Evolutionary conservation across 495 filamentous ascomycete genomes (phyloP), one percentile per base, ranked within the genome.

Genomic region (Aspergillus incahuasiensis): DNA sequence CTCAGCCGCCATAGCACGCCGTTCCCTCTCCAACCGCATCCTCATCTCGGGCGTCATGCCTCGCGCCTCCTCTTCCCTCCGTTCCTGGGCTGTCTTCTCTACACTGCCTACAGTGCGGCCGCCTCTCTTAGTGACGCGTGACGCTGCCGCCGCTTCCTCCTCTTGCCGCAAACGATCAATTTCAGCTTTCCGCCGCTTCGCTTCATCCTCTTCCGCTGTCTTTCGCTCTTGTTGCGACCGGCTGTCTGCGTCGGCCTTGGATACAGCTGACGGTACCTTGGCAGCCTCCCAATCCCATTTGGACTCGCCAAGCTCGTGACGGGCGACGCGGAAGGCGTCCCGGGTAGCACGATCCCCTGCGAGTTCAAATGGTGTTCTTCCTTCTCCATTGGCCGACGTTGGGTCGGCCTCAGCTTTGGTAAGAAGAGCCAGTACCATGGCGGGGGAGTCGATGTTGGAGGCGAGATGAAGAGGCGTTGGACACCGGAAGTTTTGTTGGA

Each of bases 291-390:
- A 98, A 67, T 91, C 79, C 88, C 88, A 96, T 51, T 67, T 70
- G 0, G 62, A 60, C 63, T 94, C 91, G 2, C 91, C 92, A 1
- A 97, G 75, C 62, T 92, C 87, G 43, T 79, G 76, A 8, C 94
- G 85, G 0, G 91, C 90, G 20, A 97, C 79, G 3, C 95, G 87
- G 75, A 98, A 98, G 5, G 91, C 89, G 63, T 97, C 92, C 1
- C 94, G 82, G 0, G 91, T 96, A 3, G 86, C 73, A 1, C 92
- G 82, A 66, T 97, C 90, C 28, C 95, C 90, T 9, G 89, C 82
- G 5, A 97, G 80, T 39, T 95, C 90, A 66, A 95, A 97, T 0
- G 94, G 70, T 0, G 90, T 86, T 63, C 85, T 87, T 18, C 85
- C 88, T 34, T 82, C 79, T 9, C 63, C 66, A 67, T 86, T 97